These are phyloP conservation scores for Paramecium biaurelia DNA, from an alignment of 73 alveolate genomes.

Conservation along the genomic window DNA sequence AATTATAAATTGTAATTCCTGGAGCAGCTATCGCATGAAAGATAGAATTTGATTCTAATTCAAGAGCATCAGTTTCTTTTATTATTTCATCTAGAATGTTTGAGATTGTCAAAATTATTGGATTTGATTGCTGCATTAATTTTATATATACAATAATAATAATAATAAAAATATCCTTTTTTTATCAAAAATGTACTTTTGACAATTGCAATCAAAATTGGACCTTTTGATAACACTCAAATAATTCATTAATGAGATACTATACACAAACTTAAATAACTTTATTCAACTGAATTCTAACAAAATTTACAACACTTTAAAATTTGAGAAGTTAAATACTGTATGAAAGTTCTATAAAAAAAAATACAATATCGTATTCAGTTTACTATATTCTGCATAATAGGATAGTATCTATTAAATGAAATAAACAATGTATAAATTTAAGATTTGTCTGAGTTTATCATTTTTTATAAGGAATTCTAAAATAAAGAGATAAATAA, in stretches of 20 bases:
- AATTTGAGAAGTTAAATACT: neutral
- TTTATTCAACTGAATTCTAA: neutral
- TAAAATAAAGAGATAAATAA: neutral
- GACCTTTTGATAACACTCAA: neutral
- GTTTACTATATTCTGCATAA: neutral
- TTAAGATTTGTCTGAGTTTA: neutral
- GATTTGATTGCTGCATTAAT: neutral
- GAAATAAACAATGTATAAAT: neutral
- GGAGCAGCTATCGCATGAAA: slow-evolving; percentile 67
- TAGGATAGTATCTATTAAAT: neutral
- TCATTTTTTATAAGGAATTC: neutral
- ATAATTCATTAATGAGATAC: neutral
- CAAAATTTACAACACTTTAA: neutral
- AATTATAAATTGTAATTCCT: slow-evolving; percentile 67
- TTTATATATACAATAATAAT: neutral
- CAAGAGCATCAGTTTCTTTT: slow-evolving; percentile 16
- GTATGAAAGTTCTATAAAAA: neutral
- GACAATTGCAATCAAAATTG: neutral
- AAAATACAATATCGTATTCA: neutral
- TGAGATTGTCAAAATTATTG: neutral
- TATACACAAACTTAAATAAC: neutral
- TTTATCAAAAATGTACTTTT: neutral
- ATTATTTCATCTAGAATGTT: slow-evolving; percentile 31
- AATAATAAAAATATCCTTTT: neutral
- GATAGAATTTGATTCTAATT: neutral